Base-by-base conservation (phyloP, 169 alveolate species). In the Plasmodium berghei region DNA sequence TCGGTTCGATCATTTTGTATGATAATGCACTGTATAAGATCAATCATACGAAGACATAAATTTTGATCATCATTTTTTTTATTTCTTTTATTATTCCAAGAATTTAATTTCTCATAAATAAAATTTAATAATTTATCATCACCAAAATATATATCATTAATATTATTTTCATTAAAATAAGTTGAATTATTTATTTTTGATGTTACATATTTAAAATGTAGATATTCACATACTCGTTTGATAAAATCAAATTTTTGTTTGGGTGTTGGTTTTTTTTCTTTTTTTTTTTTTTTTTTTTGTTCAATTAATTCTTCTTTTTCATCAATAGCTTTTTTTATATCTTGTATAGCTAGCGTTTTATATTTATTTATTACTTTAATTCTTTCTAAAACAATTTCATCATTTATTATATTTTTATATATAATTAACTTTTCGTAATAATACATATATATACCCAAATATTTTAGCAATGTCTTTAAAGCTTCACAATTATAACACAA, bases 181-280 rank as follows among this genome's bases (percentile, higher is more conserved):
- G 42, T 16, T 58, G 22, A 34, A 45, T 1, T 26, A 24, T 20
- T 20, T 10, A 16, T 14, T 2, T 66, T 52, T 56, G 18, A 9
- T 20, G 24, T 46, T 14, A 75, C 52, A 28, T 80, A 67, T 0
- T 18, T 46, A 34, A 26, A 24, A 26, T 80, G 55, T 46, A 80
- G 46, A 16, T 80, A 80, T 59, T 80, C 90, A 55, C 90, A 80
- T 54, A 80, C 61, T n/a, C 83, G 22, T 46, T 80, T 80, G 34
- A 80, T 67, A 52, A 80, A 80, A 28, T 12, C 75, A 34, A 80
- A 80, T 61, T 80, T 80, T 49, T 80, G 83, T 12, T 66, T 28
- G 12, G 69, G 45, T 16, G 63, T 54, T 20, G 90, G 90, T 28
- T 80, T 80, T 20, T 56, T 80, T 45, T 80, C 90, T 24, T 66